These are phyloP conservation scores for Thymus mandschuricus DNA, from an alignment of 257 asterid genomes.

Conservation along the genomic window DNA sequence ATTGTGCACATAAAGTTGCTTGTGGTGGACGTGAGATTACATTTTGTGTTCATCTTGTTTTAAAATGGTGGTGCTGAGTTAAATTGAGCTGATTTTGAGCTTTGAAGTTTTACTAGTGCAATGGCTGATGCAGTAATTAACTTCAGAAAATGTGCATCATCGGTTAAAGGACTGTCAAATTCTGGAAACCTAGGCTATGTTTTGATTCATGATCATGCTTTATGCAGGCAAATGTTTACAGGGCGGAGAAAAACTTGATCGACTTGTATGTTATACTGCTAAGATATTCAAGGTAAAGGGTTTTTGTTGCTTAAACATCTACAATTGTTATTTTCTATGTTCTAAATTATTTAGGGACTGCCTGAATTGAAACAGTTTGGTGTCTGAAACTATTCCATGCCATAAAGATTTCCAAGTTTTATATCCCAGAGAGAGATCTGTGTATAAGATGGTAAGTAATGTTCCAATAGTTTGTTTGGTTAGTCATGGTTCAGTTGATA, in stretches of 20 bases:
- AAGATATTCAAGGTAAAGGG: conserved; percentile 75
- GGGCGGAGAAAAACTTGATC: conserved; percentile 74
- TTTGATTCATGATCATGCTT: conserved; percentile 20
- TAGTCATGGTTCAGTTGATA: conserved; percentile 23
- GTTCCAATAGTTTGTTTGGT: conserved; percentile 13
- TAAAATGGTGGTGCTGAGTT: neutral
- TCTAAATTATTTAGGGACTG: conserved; percentile 22
- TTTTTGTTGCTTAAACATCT: conserved; percentile 16
- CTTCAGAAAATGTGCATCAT: conserved; percentile 1
- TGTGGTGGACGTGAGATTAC: neutral
- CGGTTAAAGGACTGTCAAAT: conserved; percentile 10
- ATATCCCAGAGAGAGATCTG: conserved; percentile 51
- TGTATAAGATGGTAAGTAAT: conserved; percentile 57
- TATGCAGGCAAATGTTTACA: conserved; percentile 69
- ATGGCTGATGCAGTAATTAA: conserved; percentile 10
- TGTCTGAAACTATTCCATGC: conserved; percentile 78
- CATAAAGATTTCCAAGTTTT: conserved; percentile 75
- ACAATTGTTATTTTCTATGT: neutral
- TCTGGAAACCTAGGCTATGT: neutral
- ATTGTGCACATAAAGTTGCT: conserved; percentile 15
- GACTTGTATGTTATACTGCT: conserved; percentile 79
- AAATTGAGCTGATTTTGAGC: conserved; percentile 8
- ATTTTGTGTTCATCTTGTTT: neutral
- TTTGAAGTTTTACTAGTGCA: neutral
- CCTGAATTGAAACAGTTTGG: conserved; percentile 63